Percentiles rank a stretch among this genome's conserved stretches.
These are phyloP conservation scores for Acer negundo DNA, from an alignment of 345 rosid species.

Conservation along the genomic window DNA sequence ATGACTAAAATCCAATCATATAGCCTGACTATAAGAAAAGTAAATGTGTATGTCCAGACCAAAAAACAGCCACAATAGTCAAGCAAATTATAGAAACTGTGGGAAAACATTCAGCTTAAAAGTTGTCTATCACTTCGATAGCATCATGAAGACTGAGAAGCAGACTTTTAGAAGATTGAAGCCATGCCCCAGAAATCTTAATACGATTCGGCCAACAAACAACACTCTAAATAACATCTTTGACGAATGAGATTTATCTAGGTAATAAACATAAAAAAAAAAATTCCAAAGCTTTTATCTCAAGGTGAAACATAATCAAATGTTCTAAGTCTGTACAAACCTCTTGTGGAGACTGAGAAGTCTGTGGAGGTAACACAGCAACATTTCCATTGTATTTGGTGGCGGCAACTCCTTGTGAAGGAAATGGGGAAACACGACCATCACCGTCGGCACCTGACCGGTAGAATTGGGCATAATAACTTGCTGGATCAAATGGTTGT, in stretches of 20 bases:
- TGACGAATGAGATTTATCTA: not conserved
- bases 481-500: constrained; percentile 80
- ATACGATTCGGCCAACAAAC: constrained; percentile 11
- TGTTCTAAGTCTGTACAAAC: constrained; percentile 38
- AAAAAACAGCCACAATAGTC: not conserved
- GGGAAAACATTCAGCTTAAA: not conserved
- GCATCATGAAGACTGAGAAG: not conserved
- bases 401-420: constrained; percentile 67
- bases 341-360: constrained; percentile 86
- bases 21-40: not conserved
- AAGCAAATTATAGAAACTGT: not conserved
- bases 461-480: constrained; percentile 80
- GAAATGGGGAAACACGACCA: constrained; percentile 83
- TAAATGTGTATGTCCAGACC: not conserved
- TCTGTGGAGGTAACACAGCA: constrained; percentile 66
- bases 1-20: not conserved
- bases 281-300: not conserved
- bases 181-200: not conserved
- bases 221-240: not conserved
- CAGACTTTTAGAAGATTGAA: not conserved
- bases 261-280: not conserved
- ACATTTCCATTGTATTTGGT: constrained; percentile 80
- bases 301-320: constrained; percentile 10
- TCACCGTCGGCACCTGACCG: constrained; percentile 66
- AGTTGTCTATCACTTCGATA: not conserved